Percentiles rank a stretch among this genome's conserved stretches.
These are phyloP conservation scores for Fraxinus americana DNA, from an alignment of 257 asterid genomes.

Conservation along the genomic window DNA sequence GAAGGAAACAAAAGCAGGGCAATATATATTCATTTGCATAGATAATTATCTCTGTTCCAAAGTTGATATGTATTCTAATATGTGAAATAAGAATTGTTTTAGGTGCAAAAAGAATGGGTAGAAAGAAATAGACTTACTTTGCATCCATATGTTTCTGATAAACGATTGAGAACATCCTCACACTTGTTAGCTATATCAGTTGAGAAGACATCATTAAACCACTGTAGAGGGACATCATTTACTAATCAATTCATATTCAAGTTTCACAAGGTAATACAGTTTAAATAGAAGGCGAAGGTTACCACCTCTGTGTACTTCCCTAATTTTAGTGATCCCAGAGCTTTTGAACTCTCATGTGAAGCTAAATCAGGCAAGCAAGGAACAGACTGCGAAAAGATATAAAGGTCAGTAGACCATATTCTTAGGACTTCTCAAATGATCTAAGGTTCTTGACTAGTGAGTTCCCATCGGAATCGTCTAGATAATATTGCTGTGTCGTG, in stretches of 20 bases:
- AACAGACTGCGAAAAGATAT: conserved; percentile 57
- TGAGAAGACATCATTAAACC: conserved; percentile 97
- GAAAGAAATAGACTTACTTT: conserved; percentile 46
- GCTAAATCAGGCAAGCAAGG: conserved; percentile 83
- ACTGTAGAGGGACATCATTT: conserved; percentile 43
- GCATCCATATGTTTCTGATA: conserved; percentile 82
- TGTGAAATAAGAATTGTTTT: not conserved
- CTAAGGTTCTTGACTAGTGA: conserved; percentile 22
- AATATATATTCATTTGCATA: conserved; percentile 13
- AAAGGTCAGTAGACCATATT: conserved; percentile 22
- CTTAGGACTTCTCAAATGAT: not conserved
- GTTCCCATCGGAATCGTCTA: conserved; percentile 14
- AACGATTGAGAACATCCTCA: conserved; percentile 70
- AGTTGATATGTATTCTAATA: conserved; percentile 16
- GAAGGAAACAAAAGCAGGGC: conserved; percentile 27
- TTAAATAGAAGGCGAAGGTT: conserved; percentile 19
- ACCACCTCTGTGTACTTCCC: conserved; percentile 94
- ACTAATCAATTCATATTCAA: conserved; percentile 25
- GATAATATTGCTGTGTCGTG: conserved; percentile 8
- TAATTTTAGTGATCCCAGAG: conserved; percentile 58
- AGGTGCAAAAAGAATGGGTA: conserved; percentile 15
- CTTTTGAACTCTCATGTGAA: conserved; percentile 46
- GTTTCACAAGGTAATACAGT: conserved; percentile 18
- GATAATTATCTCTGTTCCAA: conserved; percentile 17
- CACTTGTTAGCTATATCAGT: conserved; percentile 79